These are phyloP conservation scores for Chrysanthemum makinoi DNA, from an alignment of 129 eudicot genomes.

Conservation along the genomic window DNA sequence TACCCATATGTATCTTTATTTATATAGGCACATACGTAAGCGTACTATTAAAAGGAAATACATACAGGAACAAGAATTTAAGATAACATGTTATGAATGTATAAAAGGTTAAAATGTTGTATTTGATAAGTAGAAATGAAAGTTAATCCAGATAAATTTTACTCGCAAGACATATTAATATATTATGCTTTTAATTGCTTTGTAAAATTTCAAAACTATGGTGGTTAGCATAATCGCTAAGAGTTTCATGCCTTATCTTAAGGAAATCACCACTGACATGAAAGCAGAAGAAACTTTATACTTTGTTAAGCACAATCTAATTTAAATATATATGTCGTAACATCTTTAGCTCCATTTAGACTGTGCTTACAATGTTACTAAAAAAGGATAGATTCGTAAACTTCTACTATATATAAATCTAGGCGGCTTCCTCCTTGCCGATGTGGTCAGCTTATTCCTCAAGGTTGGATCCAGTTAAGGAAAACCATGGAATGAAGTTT, in stretches of 20 bases:
- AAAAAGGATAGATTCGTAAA: not conserved
- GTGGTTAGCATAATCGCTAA: not conserved
- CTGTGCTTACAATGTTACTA: constrained; percentile 9
- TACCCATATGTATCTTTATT: not conserved
- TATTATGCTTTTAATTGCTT: not conserved
- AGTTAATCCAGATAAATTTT: not conserved
- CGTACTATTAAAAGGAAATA: too few relatives aligned
- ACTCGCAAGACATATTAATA: not conserved
- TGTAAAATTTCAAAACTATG: too few relatives aligned
- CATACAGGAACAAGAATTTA: not conserved
- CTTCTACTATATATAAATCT: constrained; percentile 9
- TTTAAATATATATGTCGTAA: not conserved
- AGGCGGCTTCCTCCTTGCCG: constrained; percentile 17
- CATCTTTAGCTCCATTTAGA: not conserved
- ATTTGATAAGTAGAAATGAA: not conserved
- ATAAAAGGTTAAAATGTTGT: not conserved
- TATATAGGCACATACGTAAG: not conserved
- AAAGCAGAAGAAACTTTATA: not conserved
- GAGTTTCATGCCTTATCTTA: not conserved
- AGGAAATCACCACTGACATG: not conserved
- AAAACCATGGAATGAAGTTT: not conserved
- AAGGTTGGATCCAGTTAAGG: constrained; percentile 8
- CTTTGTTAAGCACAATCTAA: not conserved
- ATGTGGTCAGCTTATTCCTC: not conserved
- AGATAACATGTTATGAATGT: not conserved